Evolutionary conservation across 495 filamentous ascomycete genomes (phyloP).

Genomic region (Lasiosphaeria hispida): DNA sequence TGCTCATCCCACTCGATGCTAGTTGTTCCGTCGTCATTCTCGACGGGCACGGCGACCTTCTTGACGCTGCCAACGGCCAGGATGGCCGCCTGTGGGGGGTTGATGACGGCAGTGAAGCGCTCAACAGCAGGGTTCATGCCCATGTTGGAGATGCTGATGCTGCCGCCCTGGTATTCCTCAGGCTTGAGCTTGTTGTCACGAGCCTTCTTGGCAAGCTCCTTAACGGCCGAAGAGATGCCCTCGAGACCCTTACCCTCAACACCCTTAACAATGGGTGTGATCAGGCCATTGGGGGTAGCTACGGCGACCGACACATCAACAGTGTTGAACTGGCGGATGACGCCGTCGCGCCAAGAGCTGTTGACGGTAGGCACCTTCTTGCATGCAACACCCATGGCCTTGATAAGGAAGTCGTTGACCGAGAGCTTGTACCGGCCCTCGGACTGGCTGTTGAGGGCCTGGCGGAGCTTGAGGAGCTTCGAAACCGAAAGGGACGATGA

Average conservation of each 20-base stretch:
- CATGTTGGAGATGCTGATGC: constrained; percentile 99
- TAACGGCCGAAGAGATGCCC: constrained; percentile 82
- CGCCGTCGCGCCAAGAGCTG: constrained; percentile 85
- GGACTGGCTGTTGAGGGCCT: constrained; percentile 82
- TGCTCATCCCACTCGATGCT: constrained; percentile 92
- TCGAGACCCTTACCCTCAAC: constrained; percentile 81
- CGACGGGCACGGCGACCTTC: constrained; percentile 88
- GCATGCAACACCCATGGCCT: constrained; percentile 84
- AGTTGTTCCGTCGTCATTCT: constrained; percentile 75
- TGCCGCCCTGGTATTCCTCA: constrained; percentile 98
- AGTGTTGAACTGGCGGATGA: constrained; percentile 87
- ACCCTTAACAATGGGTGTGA: constrained; percentile 93
- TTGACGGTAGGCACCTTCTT: constrained; percentile 95
- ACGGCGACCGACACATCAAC: constrained; percentile 95
- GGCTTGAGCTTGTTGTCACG: constrained; percentile 98
- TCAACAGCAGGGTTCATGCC: constrained; percentile 98
- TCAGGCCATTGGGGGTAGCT: constrained; percentile 88
- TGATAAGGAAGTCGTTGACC: constrained; percentile 99
- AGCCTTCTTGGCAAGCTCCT: constrained; percentile 94
- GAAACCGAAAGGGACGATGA: constrained; percentile 79
- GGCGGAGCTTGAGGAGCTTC: constrained; percentile 93
- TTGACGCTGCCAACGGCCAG: constrained; percentile 90
- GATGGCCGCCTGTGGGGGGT: constrained; percentile 96
- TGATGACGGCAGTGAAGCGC: constrained; percentile 99
- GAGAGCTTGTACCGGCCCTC: constrained; percentile 97